Evolutionary conservation across 768 basidiomycete species (phyloP).

Genomic region (Mycena vulgaris): DNA sequence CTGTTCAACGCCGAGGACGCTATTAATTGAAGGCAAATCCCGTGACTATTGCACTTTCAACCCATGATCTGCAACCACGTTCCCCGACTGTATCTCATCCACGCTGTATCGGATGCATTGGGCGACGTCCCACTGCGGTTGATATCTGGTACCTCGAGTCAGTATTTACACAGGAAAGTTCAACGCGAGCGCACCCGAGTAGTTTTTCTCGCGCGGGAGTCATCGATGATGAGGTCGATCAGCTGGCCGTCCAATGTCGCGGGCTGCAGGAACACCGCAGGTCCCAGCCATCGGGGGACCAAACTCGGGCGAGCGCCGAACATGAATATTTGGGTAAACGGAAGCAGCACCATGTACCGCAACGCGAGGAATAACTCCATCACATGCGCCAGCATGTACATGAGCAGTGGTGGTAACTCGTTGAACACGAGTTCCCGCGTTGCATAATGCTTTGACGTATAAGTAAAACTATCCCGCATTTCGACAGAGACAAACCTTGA

Average conservation of each 20-base stretch:
- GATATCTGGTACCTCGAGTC: constrained; percentile 40
- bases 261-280: constrained; percentile 50
- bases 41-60: constrained; percentile 27
- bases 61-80: constrained; percentile 41
- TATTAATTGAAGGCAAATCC: not conserved
- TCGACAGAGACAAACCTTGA: constrained; percentile 44
- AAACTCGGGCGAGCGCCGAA: constrained; percentile 40
- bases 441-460: constrained; percentile 46
- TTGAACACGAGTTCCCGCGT: constrained; percentile 45
- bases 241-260: constrained; percentile 49
- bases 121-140: constrained; percentile 49
- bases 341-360: constrained; percentile 48
- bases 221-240: constrained; percentile 49
- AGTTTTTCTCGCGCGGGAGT: constrained; percentile 52
- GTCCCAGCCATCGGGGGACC: constrained; percentile 50
- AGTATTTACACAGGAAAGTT: not conserved
- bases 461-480: not conserved
- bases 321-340: constrained; percentile 36
- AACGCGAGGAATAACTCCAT: constrained; percentile 49
- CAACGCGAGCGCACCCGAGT: constrained; percentile 43
- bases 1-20: constrained; percentile 42
- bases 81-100: constrained; percentile 50
- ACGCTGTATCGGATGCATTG: constrained; percentile 52
- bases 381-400: constrained; percentile 49
- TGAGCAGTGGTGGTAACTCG: constrained; percentile 46